Base-by-base conservation (phyloP, 2,329 filamentous ascomycete species). In the Penicillium sp. region DNA sequence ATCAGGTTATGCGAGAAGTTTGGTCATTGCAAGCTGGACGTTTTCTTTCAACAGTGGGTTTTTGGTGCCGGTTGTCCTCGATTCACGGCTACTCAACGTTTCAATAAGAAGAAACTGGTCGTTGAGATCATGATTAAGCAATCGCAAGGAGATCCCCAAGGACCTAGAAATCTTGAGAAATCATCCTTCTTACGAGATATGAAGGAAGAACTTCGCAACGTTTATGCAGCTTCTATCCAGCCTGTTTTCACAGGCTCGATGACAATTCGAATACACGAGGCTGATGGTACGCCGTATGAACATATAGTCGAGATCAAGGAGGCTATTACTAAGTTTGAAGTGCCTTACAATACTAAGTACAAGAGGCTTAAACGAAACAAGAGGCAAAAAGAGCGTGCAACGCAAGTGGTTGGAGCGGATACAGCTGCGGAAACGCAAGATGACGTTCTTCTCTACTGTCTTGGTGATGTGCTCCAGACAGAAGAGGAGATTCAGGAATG, bases 331-430 rank as follows among this genome's bases (percentile, higher is more conserved):
- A 90, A 88, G 68, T 89, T 97, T 59, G 92, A 97, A 60, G 97
- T 99, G 59, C 92, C 93, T 0, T 99, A 99, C 75, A 97, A 97
- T 66, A 99, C 94, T 0, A 99, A 99, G 71, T 99, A 99, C 77
- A 99, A 97, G 77, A 87, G 95, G 8, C 81, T 99, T 2, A 99
- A 99, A 78, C 82, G 92, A 47, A 97, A 89, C 58, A 84, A 88
- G 46, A 81, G 89, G 30, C 85, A 93, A 69, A 91, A 91, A 69
- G 90, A 96, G 70, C 85, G 90, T 59, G 85, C 83, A 21, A 82
- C 82, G 40, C 84, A 82, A 50, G 84, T 80, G 23, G 81, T 78
- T 45, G 88, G 81, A 56, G 82, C 83, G 52, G 89, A 88, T 66
- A 80, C 80, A 47, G 76, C 78, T 61, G 80, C 81, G 16, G 88